Evolutionary conservation across 139 green algal species (phyloP).

Genomic region (Zygnema cylindricum): DNA sequence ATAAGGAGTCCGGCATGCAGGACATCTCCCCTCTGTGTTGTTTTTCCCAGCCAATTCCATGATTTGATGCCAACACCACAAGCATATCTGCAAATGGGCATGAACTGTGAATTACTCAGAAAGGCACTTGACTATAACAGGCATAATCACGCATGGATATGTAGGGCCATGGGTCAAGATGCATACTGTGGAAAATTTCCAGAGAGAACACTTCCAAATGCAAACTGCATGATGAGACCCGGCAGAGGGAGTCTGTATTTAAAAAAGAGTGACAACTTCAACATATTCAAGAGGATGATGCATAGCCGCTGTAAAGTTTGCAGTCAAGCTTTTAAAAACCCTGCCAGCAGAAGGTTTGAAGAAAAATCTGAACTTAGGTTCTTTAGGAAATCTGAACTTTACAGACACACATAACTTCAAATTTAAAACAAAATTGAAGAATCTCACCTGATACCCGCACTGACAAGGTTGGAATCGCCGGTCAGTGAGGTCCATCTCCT

Average conservation of each 20-base stretch:
- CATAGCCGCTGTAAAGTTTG: conserved; percentile 10
- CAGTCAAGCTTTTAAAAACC: not conserved
- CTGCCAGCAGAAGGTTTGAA: not conserved
- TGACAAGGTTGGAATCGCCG: conserved; percentile 75
- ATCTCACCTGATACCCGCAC: conserved; percentile 75
- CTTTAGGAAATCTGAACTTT: no score
- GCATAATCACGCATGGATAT: no score
- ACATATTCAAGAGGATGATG: no score
- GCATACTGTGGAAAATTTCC: no score
- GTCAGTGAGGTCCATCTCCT: conserved; percentile 85
- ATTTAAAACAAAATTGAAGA: not conserved
- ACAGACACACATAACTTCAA: conserved; percentile 1
- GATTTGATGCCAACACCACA: conserved; percentile 87
- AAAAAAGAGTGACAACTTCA: no score
- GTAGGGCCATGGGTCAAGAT: no score
- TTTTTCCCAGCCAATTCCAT: conserved; percentile 82
- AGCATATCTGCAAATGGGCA: conserved; percentile 67
- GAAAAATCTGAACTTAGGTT: no score
- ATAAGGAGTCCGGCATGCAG: conserved; percentile 82
- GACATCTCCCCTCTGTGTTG: conserved; percentile 73
- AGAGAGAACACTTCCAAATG: no score
- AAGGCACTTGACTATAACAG: no score
- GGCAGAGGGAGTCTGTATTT: no score
- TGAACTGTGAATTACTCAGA: no score
- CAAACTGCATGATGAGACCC: no score